These are phyloP conservation scores for Solanum chilense DNA, from an alignment of 257 asterid genomes.

Conservation along the genomic window DNA sequence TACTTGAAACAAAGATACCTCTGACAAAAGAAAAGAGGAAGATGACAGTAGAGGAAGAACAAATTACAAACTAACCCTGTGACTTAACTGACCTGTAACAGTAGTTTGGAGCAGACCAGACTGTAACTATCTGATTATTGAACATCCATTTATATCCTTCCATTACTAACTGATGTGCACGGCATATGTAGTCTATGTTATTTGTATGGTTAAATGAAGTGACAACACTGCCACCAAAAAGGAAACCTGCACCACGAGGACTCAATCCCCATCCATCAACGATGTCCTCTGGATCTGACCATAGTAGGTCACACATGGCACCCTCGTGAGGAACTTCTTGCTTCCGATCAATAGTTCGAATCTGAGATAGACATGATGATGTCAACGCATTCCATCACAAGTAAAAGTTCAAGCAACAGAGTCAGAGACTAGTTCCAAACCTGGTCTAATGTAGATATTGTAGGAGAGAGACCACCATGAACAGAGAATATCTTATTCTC, in stretches of 20 bases:
- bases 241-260: slow-evolving; percentile 98
- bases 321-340: slow-evolving; percentile 99
- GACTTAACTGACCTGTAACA: slow-evolving; percentile 60
- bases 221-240: slow-evolving; percentile 89
- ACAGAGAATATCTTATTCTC: slow-evolving; percentile 90
- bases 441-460: slow-evolving; percentile 88
- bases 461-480: slow-evolving; percentile 97
- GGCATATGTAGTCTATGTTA: slow-evolving; percentile 82
- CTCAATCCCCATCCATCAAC: slow-evolving; percentile 98
- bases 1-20: not conserved
- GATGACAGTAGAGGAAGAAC: not conserved
- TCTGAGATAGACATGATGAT: slow-evolving; percentile 28
- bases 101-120: slow-evolving; percentile 98
- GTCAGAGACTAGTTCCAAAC: slow-evolving; percentile 18
- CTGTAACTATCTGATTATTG: slow-evolving; percentile 81
- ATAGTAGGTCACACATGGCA: slow-evolving; percentile 95
- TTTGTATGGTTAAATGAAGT: slow-evolving; percentile 74
- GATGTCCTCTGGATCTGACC: slow-evolving; percentile 97
- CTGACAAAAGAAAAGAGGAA: not conserved
- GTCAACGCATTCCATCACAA: slow-evolving; percentile 2
- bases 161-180: slow-evolving; percentile 98
- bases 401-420: not conserved
- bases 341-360: slow-evolving; percentile 86
- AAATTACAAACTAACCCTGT: not conserved
- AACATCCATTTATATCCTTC: slow-evolving; percentile 99